Evolutionary conservation across 257 asterid species (phyloP).

Genomic region (Salvia splendens): DNA sequence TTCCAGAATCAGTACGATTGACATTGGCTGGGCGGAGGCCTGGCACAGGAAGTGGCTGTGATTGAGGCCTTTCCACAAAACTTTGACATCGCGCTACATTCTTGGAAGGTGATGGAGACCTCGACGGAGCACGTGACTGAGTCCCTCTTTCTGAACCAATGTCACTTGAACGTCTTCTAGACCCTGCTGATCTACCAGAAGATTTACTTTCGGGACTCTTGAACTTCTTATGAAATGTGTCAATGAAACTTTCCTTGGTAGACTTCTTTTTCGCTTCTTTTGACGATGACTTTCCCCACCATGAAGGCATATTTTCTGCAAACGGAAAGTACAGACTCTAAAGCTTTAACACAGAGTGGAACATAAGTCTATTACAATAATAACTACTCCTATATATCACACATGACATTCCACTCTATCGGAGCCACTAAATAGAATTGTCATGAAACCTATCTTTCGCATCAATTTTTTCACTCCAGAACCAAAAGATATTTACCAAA

Average conservation of each 20-base stretch:
- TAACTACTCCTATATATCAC: conserved; percentile 15
- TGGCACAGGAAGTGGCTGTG: conserved; percentile 95
- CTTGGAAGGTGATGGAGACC: conserved; percentile 89
- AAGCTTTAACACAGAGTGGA: not conserved
- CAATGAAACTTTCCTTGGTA: conserved; percentile 80
- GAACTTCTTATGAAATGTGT: conserved; percentile 76
- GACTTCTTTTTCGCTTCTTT: conserved; percentile 83
- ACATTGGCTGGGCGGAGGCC: conserved; percentile 54
- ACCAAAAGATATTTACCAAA: conserved; percentile 3
- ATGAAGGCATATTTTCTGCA: conserved; percentile 85
- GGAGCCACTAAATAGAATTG: not conserved
- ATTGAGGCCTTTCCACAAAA: conserved; percentile 72
- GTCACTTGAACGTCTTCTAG: conserved; percentile 70
- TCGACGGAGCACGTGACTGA: conserved; percentile 67
- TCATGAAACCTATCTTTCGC: conserved; percentile 11
- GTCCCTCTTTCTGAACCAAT: conserved; percentile 77
- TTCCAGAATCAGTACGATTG: conserved; percentile 61
- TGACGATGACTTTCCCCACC: conserved; percentile 92
- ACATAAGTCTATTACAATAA: not conserved
- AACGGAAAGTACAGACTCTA: conserved; percentile 31
- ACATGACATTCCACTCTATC: conserved; percentile 4
- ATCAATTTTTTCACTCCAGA: conserved; percentile 10
- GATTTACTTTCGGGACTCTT: conserved; percentile 77
- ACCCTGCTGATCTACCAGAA: conserved; percentile 66
- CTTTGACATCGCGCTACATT: conserved; percentile 87